These are phyloP conservation scores for Dictyostelium purpureum DNA, from an alignment of 78 protist species.

Conservation along the genomic window DNA sequence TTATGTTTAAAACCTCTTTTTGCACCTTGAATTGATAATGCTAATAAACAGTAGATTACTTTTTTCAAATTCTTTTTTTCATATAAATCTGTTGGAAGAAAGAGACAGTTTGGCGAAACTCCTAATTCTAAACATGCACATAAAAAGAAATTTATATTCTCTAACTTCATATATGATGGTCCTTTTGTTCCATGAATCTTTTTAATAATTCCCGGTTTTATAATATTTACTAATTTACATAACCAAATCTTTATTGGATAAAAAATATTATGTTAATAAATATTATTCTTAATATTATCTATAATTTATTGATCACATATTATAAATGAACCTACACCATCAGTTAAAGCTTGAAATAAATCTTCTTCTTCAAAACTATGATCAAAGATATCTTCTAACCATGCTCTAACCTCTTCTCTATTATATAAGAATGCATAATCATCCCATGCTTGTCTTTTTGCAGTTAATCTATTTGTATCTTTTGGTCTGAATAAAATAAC, in stretches of 20 bases:
- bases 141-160: slow-evolving; percentile 82
- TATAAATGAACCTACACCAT: slow-evolving; percentile 33
- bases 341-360: slow-evolving; percentile 36
- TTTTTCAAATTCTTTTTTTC: slow-evolving; percentile 81
- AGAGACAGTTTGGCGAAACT: slow-evolving; percentile 54
- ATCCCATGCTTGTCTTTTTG: slow-evolving; percentile 77
- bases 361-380: slow-evolving; percentile 44
- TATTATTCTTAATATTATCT: not conserved
- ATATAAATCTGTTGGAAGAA: slow-evolving; percentile 72
- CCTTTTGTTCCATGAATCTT: slow-evolving; percentile 47
- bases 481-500: slow-evolving; percentile 49
- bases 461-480: slow-evolving; percentile 56
- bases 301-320: not conserved
- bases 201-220: slow-evolving; percentile 70
- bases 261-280: no score
- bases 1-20: slow-evolving; percentile 75
- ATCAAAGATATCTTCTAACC: slow-evolving; percentile 61
- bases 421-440: slow-evolving; percentile 67
- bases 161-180: slow-evolving; percentile 65
- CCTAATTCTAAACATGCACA: slow-evolving; percentile 76
- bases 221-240: slow-evolving; percentile 65
- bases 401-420: slow-evolving; percentile 68
- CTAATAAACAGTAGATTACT: slow-evolving; percentile 76
- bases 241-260: slow-evolving; percentile 11
- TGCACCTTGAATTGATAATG: slow-evolving; percentile 69